phyloP scores from a whole-genome alignment of 2,329 filamentous ascomycete genomes.

The Diaporthe sp. region DNA sequence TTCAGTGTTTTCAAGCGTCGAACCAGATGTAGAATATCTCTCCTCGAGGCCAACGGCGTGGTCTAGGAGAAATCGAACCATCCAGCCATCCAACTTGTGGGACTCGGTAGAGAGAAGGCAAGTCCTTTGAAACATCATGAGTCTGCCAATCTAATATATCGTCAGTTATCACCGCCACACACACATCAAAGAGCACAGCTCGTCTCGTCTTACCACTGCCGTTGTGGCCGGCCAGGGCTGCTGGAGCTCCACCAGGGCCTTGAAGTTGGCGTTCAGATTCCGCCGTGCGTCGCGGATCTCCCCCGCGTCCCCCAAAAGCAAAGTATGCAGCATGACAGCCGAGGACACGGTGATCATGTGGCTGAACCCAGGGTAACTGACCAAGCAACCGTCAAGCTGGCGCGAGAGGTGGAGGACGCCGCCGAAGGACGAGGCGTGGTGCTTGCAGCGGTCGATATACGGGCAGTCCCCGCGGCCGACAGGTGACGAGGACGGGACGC shows the following conservation, averaged over 20 bases:
- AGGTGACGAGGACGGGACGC: neutral
- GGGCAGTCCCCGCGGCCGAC: neutral
- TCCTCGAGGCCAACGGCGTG: neutral
- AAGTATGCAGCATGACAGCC: neutral
- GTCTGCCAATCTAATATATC: neutral
- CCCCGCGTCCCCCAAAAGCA: neutral
- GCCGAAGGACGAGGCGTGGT: conserved; percentile 49
- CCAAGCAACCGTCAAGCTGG: neutral
- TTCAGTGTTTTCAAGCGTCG: neutral
- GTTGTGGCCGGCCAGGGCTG: conserved; percentile 1
- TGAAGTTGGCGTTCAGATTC: neutral
- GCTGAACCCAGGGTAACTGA: neutral
- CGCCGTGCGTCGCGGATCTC: neutral
- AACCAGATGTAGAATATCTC: neutral
- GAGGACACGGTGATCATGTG: neutral
- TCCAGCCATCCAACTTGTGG: neutral
- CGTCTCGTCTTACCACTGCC: neutral
- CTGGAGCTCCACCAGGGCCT: conserved; percentile 3
- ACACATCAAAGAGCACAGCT: neutral
- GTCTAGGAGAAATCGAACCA: neutral
- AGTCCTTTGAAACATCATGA: neutral
- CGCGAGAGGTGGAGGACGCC: conserved; percentile 39
- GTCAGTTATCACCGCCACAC: neutral
- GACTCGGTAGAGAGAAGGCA: neutral
- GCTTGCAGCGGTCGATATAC: conserved; percentile 46